Base-by-base conservation (phyloP, 106 monocot genomes). In the Alisma plantagoaquatica region DNA sequence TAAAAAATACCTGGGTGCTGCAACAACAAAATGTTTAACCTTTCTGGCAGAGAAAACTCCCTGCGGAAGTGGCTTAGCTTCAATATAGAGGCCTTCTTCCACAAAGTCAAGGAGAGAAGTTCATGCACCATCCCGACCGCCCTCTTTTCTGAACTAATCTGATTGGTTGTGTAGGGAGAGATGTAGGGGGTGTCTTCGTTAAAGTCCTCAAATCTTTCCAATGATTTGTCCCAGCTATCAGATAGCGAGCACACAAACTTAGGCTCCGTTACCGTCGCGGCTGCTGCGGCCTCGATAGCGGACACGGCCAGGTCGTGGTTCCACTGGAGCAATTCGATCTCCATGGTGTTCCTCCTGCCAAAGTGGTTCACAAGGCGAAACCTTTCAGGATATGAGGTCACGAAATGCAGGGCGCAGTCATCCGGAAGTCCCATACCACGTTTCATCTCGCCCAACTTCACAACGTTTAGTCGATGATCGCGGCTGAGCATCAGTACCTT, bases 1-100 rank as follows among this genome's bases (percentile, higher is more conserved):
- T 98, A 98, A 67, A 98, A 98, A 10, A 98, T 71, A 56, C 89
- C 75, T 9, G 96, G 96, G 64, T 89, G 81, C 60, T 76, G 69
- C 22, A 89, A 68, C 44, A 98, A 68, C 63, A 98, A 19, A 3
- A 33, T 4, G 23, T 76, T 82, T 45, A 82, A 45, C 42, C 59
- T 61, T 56, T 82, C 76, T 14, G 84, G 89, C 65, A 98, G 56
- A 4, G 78, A 75, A 27, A 98, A 98, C 54, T 98, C 96, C 64
- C 69, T 69, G 49, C 61, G 77, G 29, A 98, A 89, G 27, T 82
- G 80, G 49, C 81, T 84, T 67, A 98, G 56, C 66, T 98, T 98
- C 65, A 66, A 32, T 31, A 98, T 81, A 1, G 96, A 98, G 7
- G 73, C 66, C 75, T 89, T 98, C 73, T 82, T 98, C 88, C 89